phyloP scores from a whole-genome alignment of 352 stramenopile species.

The Globisporangium ultimum region DNA sequence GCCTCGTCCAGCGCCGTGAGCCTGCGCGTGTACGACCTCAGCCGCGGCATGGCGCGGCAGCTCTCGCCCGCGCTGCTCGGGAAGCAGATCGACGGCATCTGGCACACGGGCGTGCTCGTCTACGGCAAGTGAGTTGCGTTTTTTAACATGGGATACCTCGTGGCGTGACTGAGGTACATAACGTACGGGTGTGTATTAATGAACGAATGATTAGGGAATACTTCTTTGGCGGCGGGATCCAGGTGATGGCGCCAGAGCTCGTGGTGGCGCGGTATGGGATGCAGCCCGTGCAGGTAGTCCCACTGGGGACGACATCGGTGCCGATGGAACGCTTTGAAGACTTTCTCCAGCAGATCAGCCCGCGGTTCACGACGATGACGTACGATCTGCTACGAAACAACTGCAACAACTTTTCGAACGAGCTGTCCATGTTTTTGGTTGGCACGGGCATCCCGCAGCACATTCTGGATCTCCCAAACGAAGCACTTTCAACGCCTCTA shows the following conservation, averaged over 20 bases:
- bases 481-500: constrained; percentile 87
- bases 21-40: constrained; percentile 96
- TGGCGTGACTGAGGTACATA: no score
- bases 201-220: constrained; percentile 66
- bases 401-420: constrained; percentile 97
- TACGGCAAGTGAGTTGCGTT: constrained; percentile 32
- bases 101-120: constrained; percentile 84
- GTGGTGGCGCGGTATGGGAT: constrained; percentile 84
- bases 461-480: constrained; percentile 88
- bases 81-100: constrained; percentile 93
- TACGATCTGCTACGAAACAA: constrained; percentile 96
- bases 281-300: constrained; percentile 75
- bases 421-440: constrained; percentile 87
- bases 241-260: constrained; percentile 64
- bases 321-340: constrained; percentile 75
- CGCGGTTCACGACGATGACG: constrained; percentile 83
- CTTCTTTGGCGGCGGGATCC: constrained; percentile 94
- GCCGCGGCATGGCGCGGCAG: constrained; percentile 87
- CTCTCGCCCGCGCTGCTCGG: constrained; percentile 89
- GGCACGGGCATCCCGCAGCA: constrained; percentile 84
- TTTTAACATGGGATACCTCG: background rate
- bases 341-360: constrained; percentile 74
- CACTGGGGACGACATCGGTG: constrained; percentile 75
- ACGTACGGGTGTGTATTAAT: constrained; percentile 37
- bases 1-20: constrained; percentile 39